Evolutionary conservation across 2,329 filamentous ascomycete genomes (phyloP).

Genomic region (Ophiostoma novo-ulmi): DNA sequence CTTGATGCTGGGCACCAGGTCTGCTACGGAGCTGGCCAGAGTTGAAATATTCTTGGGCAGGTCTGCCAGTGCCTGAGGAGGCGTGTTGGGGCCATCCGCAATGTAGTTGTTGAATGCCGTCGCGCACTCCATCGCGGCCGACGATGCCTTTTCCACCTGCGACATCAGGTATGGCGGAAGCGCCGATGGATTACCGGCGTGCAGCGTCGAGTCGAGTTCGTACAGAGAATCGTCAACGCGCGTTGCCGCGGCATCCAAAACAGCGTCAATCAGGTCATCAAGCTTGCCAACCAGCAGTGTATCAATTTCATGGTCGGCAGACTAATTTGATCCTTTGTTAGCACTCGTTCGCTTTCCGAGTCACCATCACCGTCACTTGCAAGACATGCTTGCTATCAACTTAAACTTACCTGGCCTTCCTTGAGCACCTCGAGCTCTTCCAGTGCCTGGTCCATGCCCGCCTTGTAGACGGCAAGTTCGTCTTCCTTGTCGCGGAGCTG

Average conservation of each 20-base stretch:
- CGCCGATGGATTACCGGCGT: constrained; percentile 96
- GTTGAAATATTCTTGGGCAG: constrained; percentile 90
- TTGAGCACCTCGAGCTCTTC: constrained; percentile 87
- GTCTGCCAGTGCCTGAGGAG: constrained; percentile 48
- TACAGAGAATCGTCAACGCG: constrained; percentile 95
- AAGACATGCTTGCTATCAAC: neutral
- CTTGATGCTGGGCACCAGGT: constrained; percentile 95
- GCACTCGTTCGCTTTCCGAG: neutral
- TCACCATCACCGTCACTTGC: too few relatives aligned
- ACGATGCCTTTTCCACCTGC: constrained; percentile 93
- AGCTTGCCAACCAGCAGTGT: constrained; percentile 85
- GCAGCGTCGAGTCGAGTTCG: constrained; percentile 95
- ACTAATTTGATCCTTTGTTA: constrained; percentile 47
- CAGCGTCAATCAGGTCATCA: constrained; percentile 95
- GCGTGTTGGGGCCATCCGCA: constrained; percentile 87
- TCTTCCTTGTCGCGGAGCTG: constrained; percentile 91
- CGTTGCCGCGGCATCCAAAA: constrained; percentile 85
- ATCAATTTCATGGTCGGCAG: constrained; percentile 80
- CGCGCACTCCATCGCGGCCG: constrained; percentile 92
- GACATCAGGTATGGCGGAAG: constrained; percentile 92
- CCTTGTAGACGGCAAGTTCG: constrained; percentile 96
- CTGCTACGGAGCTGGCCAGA: constrained; percentile 83
- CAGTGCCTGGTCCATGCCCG: constrained; percentile 92
- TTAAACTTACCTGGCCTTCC: constrained; percentile 42
- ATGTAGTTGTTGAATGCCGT: constrained; percentile 99